phyloP scores from a whole-genome alignment of 1,284 basidiomycete species.

The Apiotrichum siamense region DNA sequence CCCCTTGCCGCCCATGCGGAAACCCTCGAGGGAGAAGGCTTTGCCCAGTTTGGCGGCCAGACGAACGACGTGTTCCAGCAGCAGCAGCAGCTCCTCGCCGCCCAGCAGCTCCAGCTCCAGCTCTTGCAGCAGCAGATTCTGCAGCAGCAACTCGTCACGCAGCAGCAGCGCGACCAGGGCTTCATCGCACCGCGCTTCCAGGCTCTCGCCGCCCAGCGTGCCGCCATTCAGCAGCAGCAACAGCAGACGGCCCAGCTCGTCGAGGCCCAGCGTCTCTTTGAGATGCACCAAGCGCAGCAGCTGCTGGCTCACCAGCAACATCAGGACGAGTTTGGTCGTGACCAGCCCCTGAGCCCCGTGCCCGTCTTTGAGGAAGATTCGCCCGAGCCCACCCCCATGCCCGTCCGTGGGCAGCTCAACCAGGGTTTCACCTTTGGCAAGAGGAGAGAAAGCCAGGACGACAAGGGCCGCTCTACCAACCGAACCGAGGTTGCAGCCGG shows the following conservation, averaged over 20 bases:
- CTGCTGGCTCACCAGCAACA: slow-evolving; percentile 24
- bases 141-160: slow-evolving; percentile 23
- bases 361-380: slow-evolving; percentile 45
- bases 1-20: slow-evolving; percentile 15
- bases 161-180: slow-evolving; percentile 39
- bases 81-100: slow-evolving; percentile 39
- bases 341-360: slow-evolving; percentile 25
- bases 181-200: slow-evolving; percentile 82
- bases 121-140: slow-evolving; percentile 41
- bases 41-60: slow-evolving; percentile 21
- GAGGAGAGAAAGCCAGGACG: slow-evolving; percentile 30
- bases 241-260: slow-evolving; percentile 52
- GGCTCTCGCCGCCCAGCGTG: slow-evolving; percentile 66
- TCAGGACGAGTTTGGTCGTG: slow-evolving; percentile 18
- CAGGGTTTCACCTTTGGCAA: slow-evolving; percentile 81
- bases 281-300: slow-evolving; percentile 34
- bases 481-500: slow-evolving; percentile 37
- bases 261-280: slow-evolving; percentile 37
- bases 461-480: slow-evolving; percentile 22
- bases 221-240: slow-evolving; percentile 38
- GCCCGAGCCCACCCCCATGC: slow-evolving; percentile 25
- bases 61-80: slow-evolving; percentile 30
- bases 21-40: slow-evolving; percentile 21
- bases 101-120: slow-evolving; percentile 41
- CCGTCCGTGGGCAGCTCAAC: slow-evolving; percentile 72